Conservation (phyloP, 768 basidiomycete genomes). For the Pleurotus tuoliensis region DNA sequence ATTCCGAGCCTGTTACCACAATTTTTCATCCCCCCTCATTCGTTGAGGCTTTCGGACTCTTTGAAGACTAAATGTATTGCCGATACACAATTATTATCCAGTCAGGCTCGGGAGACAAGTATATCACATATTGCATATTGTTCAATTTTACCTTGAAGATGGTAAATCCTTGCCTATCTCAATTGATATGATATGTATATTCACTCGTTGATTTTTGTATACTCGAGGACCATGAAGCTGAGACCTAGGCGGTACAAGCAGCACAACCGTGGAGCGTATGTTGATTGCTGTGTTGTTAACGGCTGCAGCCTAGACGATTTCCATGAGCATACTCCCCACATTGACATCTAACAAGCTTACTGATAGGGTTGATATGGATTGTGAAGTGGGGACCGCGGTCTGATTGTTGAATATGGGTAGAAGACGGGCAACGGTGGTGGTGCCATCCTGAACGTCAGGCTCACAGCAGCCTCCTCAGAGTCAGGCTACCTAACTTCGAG, state of each 20-base stretch:
- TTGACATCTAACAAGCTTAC: slow-evolving; percentile 19
- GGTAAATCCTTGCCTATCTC: too few relatives aligned
- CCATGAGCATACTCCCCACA: not conserved
- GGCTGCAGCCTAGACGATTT: slow-evolving; percentile 25
- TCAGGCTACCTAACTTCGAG: slow-evolving; percentile 36
- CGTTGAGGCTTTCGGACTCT: too few relatives aligned
- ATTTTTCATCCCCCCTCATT: too few relatives aligned
- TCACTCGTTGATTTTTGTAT: too few relatives aligned
- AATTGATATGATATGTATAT: too few relatives aligned
- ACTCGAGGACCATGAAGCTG: too few relatives aligned
- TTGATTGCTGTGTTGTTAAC: slow-evolving; percentile 41
- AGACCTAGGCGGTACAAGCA: not conserved
- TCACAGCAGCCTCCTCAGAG: slow-evolving; percentile 32
- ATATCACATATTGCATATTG: too few relatives aligned
- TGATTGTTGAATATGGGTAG: slow-evolving; percentile 29
- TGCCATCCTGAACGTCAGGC: slow-evolving; percentile 49
- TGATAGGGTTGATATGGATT: slow-evolving; percentile 32
- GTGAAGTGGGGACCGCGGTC: slow-evolving; percentile 32
- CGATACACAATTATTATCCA: too few relatives aligned
- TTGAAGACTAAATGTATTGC: too few relatives aligned
- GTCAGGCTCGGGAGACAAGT: too few relatives aligned
- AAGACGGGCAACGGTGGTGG: slow-evolving; percentile 28
- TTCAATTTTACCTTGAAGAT: too few relatives aligned
- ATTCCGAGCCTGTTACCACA: too few relatives aligned
- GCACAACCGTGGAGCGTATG: slow-evolving; percentile 34